These are phyloP conservation scores for Pinus albicaulis DNA, from an alignment of 75 land plant species.

Conservation along the genomic window DNA sequence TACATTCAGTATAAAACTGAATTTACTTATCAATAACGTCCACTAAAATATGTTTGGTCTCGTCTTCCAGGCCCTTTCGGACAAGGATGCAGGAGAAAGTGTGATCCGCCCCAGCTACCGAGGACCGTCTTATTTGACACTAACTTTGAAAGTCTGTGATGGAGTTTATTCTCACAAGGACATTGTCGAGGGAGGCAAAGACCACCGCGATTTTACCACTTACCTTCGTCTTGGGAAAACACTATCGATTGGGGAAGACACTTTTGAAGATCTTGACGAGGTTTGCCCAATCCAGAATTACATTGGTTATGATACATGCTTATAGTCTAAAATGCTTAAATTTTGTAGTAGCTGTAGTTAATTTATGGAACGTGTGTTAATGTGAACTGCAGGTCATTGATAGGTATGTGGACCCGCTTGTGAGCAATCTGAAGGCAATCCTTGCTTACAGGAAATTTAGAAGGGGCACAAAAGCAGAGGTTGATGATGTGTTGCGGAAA, in stretches of 20 bases:
- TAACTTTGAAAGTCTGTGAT: conserved; percentile 85
- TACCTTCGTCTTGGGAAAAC: conserved; percentile 89
- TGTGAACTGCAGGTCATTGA: conserved; percentile 66
- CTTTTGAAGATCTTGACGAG: conserved; percentile 96
- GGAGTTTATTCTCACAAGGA: conserved; percentile 90
- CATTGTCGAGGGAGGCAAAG: conserved; percentile 87
- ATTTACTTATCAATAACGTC: too few species aligned
- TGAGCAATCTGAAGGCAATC: conserved; percentile 69
- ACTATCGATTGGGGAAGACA: conserved; percentile 82
- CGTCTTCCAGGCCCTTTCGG: conserved; percentile 53
- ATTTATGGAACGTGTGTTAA: too few species aligned
- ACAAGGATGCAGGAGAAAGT: conserved; percentile 93
- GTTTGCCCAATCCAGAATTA: conserved; percentile 25
- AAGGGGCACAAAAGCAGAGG: conserved; percentile 68
- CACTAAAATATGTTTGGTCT: neutral
- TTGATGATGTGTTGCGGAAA: conserved; percentile 69
- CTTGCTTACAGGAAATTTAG: conserved; percentile 83
- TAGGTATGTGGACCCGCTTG: conserved; percentile 92
- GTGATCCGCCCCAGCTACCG: conserved; percentile 82
- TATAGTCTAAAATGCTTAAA: neutral
- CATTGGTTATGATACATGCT: neutral
- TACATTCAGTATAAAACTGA: too few species aligned
- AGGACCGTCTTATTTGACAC: conserved; percentile 83
- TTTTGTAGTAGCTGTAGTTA: too few species aligned
- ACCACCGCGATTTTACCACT: conserved; percentile 79